Evolutionary conservation across 306 rosid species (phyloP), one percentile per base, ranked within the genome.

Genomic region (Quercus cerris): DNA sequence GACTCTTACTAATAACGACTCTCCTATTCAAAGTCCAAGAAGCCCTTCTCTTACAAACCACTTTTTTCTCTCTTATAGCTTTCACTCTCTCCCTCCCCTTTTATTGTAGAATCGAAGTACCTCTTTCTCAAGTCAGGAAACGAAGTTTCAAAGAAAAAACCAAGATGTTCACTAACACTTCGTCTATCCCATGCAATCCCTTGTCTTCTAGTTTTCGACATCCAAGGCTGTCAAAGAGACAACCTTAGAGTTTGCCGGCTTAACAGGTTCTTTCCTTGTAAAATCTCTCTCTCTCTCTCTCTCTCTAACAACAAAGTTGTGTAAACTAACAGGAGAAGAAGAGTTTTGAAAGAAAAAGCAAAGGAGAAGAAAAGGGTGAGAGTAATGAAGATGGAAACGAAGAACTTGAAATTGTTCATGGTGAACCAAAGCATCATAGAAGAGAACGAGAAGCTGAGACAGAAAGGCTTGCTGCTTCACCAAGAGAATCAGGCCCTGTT

Each of bases 361-460:
- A 41, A 41, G 46, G 11, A 41, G 46, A 41, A 41, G 46, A 41
- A 41, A 73, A 41, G 23, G 62, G 19, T 38, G 58, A 77, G 82
- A 22, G 81, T 62, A 1, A 58, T 64, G 52, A 72, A 84, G 70
- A 92, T 94, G 82, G 79, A 90, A 80, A 87, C 80, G 81, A 85
- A 87, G 90, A 94, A 94, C 81, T 44, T 88, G 86, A 89, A 86
- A 80, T 66, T 94, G 70, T 90, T 80, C 64, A 81, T 88, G 88
- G 89, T 85, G 84, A 94, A 94, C 78, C 71, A 86, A 71, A 90
- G 77, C 77, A 86, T 94, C 68, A 87, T 88, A 33, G 89, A 90
- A 66, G 94, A 89, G 87, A 94, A 94, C 55, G 91, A 87, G 77
- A 89, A 85, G 88, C 82, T 94, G 76, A 89, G 91, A 71, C 85